phyloP scores from a whole-genome alignment of 1,139 yeast species.

The Geotrichum europaeum region DNA sequence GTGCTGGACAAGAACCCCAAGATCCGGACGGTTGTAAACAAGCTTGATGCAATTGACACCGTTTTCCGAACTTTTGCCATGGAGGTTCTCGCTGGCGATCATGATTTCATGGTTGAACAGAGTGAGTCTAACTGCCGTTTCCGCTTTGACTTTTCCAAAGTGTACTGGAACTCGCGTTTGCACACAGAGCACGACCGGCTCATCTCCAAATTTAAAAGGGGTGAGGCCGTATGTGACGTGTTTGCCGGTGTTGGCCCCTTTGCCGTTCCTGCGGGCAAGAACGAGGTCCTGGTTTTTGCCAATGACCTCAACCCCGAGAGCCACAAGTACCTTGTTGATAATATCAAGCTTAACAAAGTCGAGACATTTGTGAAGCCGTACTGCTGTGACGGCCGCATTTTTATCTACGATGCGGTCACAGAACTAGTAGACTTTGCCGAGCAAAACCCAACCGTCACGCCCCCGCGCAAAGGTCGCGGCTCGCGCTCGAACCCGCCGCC shows the following conservation, averaged over 20 bases:
- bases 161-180: slow-evolving; percentile 94
- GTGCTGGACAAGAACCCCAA: slow-evolving; percentile 79
- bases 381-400: slow-evolving; percentile 78
- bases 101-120: slow-evolving; percentile 72
- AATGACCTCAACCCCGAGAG: slow-evolving; percentile 92
- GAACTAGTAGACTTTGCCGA: slow-evolving; percentile 39
- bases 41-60: slow-evolving; percentile 79
- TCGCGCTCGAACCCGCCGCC: slow-evolving; percentile 26
- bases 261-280: slow-evolving; percentile 92
- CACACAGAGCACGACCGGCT: slow-evolving; percentile 90
- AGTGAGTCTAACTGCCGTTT: slow-evolving; percentile 82
- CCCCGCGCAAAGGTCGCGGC: slow-evolving; percentile 15
- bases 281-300: slow-evolving; percentile 71
- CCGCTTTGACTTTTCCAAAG: slow-evolving; percentile 83
- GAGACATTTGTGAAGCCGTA: slow-evolving; percentile 52
- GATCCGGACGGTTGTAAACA: slow-evolving; percentile 89
- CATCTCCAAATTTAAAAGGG: slow-evolving; percentile 47
- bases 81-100: slow-evolving; percentile 83
- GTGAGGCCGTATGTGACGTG: slow-evolving; percentile 84
- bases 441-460: slow-evolving; percentile 18
- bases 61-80: slow-evolving; percentile 86
- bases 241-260: slow-evolving; percentile 99
- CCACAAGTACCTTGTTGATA: slow-evolving; percentile 58
- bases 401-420: slow-evolving; percentile 57
- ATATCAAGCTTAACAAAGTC: slow-evolving; percentile 61